Conservation (phyloP, 2,329 filamentous ascomycete species). For the Claviceps maximensis region DNA sequence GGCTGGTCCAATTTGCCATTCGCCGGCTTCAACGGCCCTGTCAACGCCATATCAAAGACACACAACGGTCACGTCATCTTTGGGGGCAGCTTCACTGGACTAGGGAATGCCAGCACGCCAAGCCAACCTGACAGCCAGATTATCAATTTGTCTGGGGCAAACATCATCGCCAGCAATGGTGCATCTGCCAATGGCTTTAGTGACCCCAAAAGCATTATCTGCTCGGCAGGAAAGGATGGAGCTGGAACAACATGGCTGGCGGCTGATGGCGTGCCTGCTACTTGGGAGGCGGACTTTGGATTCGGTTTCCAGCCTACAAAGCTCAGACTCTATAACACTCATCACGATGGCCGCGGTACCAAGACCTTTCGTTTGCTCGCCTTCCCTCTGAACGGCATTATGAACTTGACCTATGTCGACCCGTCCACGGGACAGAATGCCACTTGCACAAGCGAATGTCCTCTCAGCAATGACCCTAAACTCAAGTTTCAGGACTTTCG, state of each 20-base stretch:
- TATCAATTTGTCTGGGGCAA: conserved; percentile 72
- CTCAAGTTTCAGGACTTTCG: conserved; percentile 73
- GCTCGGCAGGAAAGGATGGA: conserved; percentile 52
- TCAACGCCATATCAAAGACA: conserved; percentile 70
- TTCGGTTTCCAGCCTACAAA: conserved; percentile 83
- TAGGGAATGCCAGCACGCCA: conserved; percentile 66
- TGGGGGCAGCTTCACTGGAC: conserved; percentile 75
- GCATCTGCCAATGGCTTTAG: conserved; percentile 50
- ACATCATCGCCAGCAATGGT: conserved; percentile 54
- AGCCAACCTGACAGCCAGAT: conserved; percentile 59
- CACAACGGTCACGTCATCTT: conserved; percentile 80
- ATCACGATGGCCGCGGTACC: conserved; percentile 70
- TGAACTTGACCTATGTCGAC: conserved; percentile 90
- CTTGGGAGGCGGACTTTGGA: conserved; percentile 69
- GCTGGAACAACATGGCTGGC: conserved; percentile 70
- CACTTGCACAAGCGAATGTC: conserved; percentile 71
- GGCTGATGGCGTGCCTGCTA: conserved; percentile 59
- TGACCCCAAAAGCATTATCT: conserved; percentile 71
- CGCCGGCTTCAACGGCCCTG: conserved; percentile 85
- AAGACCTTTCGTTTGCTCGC: conserved; percentile 80
- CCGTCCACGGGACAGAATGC: conserved; percentile 51
- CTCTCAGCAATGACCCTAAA: conserved; percentile 58
- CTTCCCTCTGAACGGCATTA: conserved; percentile 76
- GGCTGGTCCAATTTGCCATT: conserved; percentile 78
- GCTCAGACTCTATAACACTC: conserved; percentile 78